Base-by-base conservation (phyloP, 225 moss, liverwort and hornwort genomes). In the Pseudisothecium myosuroides region DNA sequence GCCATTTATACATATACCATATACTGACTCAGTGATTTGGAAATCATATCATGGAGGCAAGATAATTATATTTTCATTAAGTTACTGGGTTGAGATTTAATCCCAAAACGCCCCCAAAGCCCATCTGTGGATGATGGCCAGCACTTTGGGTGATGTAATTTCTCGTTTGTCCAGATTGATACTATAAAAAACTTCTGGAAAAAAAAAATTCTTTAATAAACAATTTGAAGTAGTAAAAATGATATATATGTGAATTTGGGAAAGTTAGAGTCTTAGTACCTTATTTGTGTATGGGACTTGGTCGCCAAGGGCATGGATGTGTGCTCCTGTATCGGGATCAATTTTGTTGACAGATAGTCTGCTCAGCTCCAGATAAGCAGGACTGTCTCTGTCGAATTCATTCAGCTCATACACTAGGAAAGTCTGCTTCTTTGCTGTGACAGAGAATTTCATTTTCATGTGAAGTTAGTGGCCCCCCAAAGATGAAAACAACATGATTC, bases 221-320 rank as follows among this genome's bases (percentile, higher is more conserved):
- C 12, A 39, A 19, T 49, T 34, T 16, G 36, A 69, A 47, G 12
- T 4, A 17, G n/a, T n/a, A n/a, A n/a, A n/a, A 50, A 52, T 23
- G 36, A 14, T 34, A 13, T 37, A 6, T 24, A 24, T 14, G n/a
- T 55, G 55, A 24, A 55, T 37, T 37, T 2, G 24, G 55, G 37
- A 24, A 37, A 75, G 19, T 31, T 49, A 12, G 45, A 56, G 45
- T 17, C 12, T 28, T 11, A 17, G 43, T 23, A 94, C 94, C 92
- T 90, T 94, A 88, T 94, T 94, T 45, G 94, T 92, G 90, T 90
- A 94, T 4, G 90, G 91, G 69, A 94, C 91, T 47, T 81, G 65
- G 83, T 94, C 94, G 39, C 94, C 94, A 17, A 94, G 86, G 73
- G 92, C 94, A 81, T 94, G 90, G 82, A 93, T 89, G 83, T 92